Conservation (phyloP, 2,329 filamentous ascomycete genomes). For the Trichophyton benhamiae region DNA sequence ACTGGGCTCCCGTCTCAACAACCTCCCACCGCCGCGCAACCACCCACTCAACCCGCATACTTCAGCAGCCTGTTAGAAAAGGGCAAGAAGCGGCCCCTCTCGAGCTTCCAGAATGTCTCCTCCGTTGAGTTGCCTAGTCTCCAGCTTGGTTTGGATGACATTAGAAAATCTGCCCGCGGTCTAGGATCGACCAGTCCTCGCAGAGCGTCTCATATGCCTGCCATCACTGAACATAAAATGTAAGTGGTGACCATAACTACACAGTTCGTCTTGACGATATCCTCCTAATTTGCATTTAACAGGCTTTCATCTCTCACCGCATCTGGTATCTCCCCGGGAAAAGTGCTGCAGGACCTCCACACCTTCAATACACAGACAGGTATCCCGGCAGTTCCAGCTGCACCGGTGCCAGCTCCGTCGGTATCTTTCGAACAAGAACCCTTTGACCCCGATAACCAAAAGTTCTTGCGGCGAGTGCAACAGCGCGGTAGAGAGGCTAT, state of each 20-base stretch:
- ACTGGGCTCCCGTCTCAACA: conserved; percentile 18
- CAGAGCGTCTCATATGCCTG: conserved; percentile 32
- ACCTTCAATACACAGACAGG: conserved; percentile 56
- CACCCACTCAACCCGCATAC: conserved; percentile 43
- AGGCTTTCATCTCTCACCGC: conserved; percentile 88
- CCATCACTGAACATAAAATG: conserved; percentile 40
- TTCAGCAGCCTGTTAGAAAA: conserved; percentile 54
- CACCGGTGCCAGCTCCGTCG: not conserved
- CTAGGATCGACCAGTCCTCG: conserved; percentile 53
- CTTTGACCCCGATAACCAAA: conserved; percentile 47
- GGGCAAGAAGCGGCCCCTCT: conserved; percentile 55
- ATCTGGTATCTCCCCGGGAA: conserved; percentile 79
- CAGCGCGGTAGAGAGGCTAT: conserved; percentile 83
- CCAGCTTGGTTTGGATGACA: conserved; percentile 82
- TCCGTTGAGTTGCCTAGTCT: conserved; percentile 75
- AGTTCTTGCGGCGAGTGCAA: conserved; percentile 74
- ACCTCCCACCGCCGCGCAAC: conserved; percentile 11
- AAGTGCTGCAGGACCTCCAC: conserved; percentile 75
- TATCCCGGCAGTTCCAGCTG: not conserved
- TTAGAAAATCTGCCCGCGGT: conserved; percentile 61
- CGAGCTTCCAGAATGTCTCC: conserved; percentile 35
- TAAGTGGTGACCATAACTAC: conserved; percentile 15
- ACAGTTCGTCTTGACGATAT: no score
- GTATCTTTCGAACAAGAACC: conserved; percentile 22
- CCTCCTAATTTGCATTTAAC: not conserved